Evolutionary conservation across 495 filamentous ascomycete species (phyloP), one percentile per base, ranked within the genome.

Genomic region (Xylaria grammica): DNA sequence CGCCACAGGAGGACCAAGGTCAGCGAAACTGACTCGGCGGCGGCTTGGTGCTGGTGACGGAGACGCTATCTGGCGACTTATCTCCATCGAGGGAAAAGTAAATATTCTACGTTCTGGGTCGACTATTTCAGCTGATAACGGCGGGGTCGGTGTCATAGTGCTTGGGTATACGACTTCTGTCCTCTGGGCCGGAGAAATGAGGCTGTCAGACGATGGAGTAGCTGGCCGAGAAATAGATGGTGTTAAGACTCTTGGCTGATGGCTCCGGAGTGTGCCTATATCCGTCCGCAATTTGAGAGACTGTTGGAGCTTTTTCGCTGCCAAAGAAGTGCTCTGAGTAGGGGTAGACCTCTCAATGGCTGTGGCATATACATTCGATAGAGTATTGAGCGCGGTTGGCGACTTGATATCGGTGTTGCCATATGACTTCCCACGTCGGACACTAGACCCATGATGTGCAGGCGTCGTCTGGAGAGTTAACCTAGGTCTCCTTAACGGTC

Each of bases 381-480:
- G 89, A 38, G 91, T 96, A 73, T 94, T 96, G 74, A 91, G 90
- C 24, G 87, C 78, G 4, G 91, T 95, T 6, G 91, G 91, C 8
- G 91, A 93, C 32, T 85, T 85, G 19, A 89, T 80, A 44, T 89
- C 82, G 2, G 87, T 73, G 50, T 72, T 70, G 17, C 75, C 67
- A 40, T 77, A 74, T 29, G 77, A 69, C 17, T 64, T 66, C 55
- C 74, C 77, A 51, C 74, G 67, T 7, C 75, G 70, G 52, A 75
- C 71, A 46, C 64, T 66, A 49, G 62, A 72, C 10, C 74, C 60
- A 59, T 62, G 52, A 60, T 63, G 54, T 29, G 61, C 53, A 9
- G 70, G 27, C 62, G 75, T 81, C 53, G 92, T 97, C 78, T 96
- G 90, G 38, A 97, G 85, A 58, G 89, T 90, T 67, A 97, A 82